These are phyloP conservation scores for Solanum pennellii DNA, from an alignment of 257 asterid species.

Conservation along the genomic window DNA sequence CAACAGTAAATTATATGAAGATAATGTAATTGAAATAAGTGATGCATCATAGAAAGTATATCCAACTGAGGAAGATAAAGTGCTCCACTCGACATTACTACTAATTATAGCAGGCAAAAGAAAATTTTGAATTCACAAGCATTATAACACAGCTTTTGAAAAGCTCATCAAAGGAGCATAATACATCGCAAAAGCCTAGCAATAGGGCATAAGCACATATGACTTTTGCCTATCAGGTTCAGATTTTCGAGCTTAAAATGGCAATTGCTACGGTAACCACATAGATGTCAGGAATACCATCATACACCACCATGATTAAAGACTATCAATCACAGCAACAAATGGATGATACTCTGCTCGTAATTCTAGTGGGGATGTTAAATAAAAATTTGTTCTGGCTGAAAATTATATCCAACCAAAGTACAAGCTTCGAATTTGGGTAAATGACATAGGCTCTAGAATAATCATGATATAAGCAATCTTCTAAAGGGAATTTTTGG, in stretches of 20 bases:
- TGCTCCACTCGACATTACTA: not conserved
- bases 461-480: not conserved
- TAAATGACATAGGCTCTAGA: not conserved
- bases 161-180: not conserved
- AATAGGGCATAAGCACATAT: not conserved
- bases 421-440: not conserved
- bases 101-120: not conserved
- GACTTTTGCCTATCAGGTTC: not conserved
- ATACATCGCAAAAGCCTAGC: not conserved
- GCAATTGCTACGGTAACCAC: not conserved
- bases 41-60: not conserved
- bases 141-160: not conserved
- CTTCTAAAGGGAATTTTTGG: not conserved
- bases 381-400: not conserved
- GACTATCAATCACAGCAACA: not conserved
- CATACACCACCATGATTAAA: not conserved
- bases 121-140: not conserved
- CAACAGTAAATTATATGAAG: not conserved
- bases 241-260: not conserved
- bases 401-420: not conserved
- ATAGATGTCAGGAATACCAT: not conserved
- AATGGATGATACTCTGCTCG: not conserved
- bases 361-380: not conserved
- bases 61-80: not conserved
- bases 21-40: conserved; percentile 6